Base-by-base conservation (phyloP, 73 alveolate species). In the Paramecium pentaurelia region DNA sequence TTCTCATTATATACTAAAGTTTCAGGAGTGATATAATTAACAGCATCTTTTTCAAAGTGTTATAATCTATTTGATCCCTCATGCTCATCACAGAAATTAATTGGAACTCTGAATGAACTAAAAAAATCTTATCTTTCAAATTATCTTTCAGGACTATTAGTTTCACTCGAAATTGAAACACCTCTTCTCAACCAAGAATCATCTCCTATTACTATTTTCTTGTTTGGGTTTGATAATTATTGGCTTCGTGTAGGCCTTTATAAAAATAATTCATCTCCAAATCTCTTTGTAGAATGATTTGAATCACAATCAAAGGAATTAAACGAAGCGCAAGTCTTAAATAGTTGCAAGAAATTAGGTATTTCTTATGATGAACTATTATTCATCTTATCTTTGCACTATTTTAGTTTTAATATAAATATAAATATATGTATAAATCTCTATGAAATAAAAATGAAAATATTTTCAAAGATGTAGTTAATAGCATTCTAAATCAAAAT, bases 131-230 rank as follows among this genome's bases (percentile, higher is more conserved):
- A 32, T 64, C 30, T 64, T 64, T 64, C 84, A 64, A 64, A 64
- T 64, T 64, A 64, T 64, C 84, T 64, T 34, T 27, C 84, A 4
- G 84, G 84, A 64, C 84, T 64, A 28, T 51, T 64, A 8, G 84
- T 34, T 64, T 64, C 84, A 64, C 84, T 64, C 4, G 84, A 64
- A 32, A 32, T 27, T 8, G 84, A 28, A 6, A 64, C 84, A 3
- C 84, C 84, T 64, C 84, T 64, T 64, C 9, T 64, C 47, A 64
- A 64, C 84, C 84, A 64, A 30, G 84, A 64, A 32, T 64, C 84
- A 64, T 64, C 84, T 8, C 84, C 51, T 25, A 64, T 34, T 6
- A 64, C 84, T 3, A 64, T 64, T 34, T 10, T 64, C 11, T 64
- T 64, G 28, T 64, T 64, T 28, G 84, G 84, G 30, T 64, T 64